These are phyloP conservation scores for Anthoceros angustus DNA, from an alignment of 225 moss, liverwort and hornwort species.

Conservation along the genomic window DNA sequence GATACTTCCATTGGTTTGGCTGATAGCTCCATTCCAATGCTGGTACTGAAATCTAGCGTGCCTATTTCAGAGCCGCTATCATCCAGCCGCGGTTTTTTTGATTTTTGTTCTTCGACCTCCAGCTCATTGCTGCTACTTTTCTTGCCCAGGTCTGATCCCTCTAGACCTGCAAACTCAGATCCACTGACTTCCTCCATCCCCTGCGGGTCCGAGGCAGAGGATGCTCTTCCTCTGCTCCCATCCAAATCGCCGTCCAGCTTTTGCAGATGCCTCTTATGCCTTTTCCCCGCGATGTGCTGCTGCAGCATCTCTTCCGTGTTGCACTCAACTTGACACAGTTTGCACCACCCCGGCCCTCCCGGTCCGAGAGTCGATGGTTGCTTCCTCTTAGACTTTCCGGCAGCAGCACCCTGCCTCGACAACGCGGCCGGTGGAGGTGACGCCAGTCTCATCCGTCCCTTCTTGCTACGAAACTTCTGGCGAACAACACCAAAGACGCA, in stretches of 20 bases:
- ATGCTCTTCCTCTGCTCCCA: neutral
- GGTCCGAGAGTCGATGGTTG: slow-evolving; percentile 4
- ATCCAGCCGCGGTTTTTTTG: neutral
- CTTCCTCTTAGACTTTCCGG: slow-evolving; percentile 8
- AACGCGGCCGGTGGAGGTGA: neutral
- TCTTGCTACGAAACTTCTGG: slow-evolving; percentile 1
- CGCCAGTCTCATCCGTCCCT: neutral
- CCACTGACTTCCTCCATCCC: neutral
- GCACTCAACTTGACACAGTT: slow-evolving; percentile 12
- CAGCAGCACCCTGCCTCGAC: neutral
- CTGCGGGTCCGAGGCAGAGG: neutral
- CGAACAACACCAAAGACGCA: neutral
- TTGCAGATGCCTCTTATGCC: slow-evolving; percentile 10
- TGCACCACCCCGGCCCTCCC: slow-evolving; percentile 11
- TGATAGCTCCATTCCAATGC: neutral
- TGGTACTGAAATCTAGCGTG: neutral
- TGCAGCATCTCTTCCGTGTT: slow-evolving; percentile 12
- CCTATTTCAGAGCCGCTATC: neutral
- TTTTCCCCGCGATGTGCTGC: slow-evolving; percentile 13
- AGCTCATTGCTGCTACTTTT: neutral
- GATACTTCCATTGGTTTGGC: neutral
- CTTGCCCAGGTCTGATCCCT: neutral
- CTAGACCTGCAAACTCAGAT: neutral
- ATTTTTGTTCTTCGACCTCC: neutral
- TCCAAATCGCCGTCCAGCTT: slow-evolving; percentile 10